Conservation (phyloP, 306 rosid genomes). For the Trifolium repens region DNA sequence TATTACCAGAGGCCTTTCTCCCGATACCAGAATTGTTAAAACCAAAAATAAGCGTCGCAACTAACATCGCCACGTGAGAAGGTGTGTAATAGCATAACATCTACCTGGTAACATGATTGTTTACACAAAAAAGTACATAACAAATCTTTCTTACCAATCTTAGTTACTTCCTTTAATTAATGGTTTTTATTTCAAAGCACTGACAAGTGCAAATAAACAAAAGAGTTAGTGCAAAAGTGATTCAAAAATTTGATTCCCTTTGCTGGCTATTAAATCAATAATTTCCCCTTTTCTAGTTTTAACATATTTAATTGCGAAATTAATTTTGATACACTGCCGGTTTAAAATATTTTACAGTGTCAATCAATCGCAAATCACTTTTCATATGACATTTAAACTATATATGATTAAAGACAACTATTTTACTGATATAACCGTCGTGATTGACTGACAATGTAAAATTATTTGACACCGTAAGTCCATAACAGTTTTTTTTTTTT, state of each 20-base stretch:
- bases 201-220: constrained; percentile 27
- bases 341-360: no score
- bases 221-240: constrained; percentile 23
- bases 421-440: no score
- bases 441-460: no score
- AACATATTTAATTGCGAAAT: not conserved
- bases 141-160: constrained; percentile 26
- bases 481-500: no score
- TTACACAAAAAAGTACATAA: not conserved
- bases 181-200: constrained; percentile 17
- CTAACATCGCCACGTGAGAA: not conserved
- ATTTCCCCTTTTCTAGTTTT: constrained; percentile 9
- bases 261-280: constrained; percentile 4
- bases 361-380: no score
- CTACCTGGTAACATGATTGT: not conserved
- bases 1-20: not conserved
- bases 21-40: not conserved
- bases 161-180: constrained; percentile 17
- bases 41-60: not conserved
- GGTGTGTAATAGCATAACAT: not conserved
- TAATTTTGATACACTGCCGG: no score
- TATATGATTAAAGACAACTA: no score
- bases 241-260: constrained; percentile 28
- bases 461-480: no score
- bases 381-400: no score